Evolutionary conservation across 1,284 basidiomycete species (phyloP).

Genomic region (Tausonia pullulans): DNA sequence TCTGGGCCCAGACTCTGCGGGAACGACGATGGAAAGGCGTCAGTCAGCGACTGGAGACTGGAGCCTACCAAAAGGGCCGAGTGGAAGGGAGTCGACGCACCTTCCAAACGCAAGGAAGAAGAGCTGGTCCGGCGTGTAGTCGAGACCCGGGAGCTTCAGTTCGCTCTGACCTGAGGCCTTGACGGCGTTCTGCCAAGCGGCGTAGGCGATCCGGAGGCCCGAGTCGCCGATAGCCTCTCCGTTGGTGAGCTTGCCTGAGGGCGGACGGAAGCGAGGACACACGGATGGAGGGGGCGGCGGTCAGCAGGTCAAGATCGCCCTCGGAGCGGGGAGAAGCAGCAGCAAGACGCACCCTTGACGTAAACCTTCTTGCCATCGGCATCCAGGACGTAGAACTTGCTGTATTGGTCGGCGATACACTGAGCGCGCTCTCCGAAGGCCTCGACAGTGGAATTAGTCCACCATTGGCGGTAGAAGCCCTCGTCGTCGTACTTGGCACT

Average conservation of each 20-base stretch:
- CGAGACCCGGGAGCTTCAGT: conserved; percentile 61
- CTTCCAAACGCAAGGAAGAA: conserved; percentile 78
- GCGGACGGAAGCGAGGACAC: background rate
- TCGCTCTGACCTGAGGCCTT: conserved; percentile 41
- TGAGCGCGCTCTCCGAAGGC: conserved; percentile 73
- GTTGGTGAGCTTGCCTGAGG: conserved; percentile 43
- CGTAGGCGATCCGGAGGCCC: conserved; percentile 70
- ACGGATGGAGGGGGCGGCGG: conserved; percentile 40
- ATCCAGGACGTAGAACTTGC: conserved; percentile 68
- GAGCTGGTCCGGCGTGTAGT: conserved; percentile 68
- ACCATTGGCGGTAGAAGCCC: conserved; percentile 56
- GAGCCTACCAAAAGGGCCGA: background rate
- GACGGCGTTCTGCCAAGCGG: conserved; percentile 70
- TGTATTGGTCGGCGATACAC: conserved; percentile 84
- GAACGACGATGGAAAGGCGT: background rate
- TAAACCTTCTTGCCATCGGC: conserved; percentile 70
- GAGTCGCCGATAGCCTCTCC: conserved; percentile 85
- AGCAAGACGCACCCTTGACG: conserved; percentile 58
- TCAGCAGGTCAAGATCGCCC: conserved; percentile 46
- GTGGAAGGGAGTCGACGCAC: conserved; percentile 40
- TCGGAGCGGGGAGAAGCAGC: conserved; percentile 21
- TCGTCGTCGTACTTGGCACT: conserved; percentile 43
- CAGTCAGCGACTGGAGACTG: background rate
- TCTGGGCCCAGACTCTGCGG: conserved; percentile 25
- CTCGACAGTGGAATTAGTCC: conserved; percentile 66